Evolutionary conservation across 78 protist species (phyloP), one percentile per base, ranked within the genome.

Genomic region (Diacronema lutheri): DNA sequence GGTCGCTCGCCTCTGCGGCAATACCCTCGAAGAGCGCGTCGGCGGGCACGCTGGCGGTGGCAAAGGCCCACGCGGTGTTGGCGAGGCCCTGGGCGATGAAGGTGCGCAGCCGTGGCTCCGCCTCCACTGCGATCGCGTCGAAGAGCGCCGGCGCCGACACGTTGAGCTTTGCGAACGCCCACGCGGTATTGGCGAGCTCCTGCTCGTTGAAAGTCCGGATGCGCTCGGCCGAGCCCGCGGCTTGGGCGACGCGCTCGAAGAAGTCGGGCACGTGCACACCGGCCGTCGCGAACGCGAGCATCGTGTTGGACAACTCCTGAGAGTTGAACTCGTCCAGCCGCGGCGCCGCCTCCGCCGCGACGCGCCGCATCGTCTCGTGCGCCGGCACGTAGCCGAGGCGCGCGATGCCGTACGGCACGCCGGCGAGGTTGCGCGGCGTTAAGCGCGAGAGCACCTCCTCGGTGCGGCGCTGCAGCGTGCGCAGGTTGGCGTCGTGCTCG

Each of bases 101-200:
- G 12, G 9, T 50, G 44, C 13, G 35, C 21, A 68, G 26, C 14
- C 50, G 50, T 4, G 76, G 31, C 46, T 9, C 46, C 50, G 76
- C 44, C 76, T 33, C n/a, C 4, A 1, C 46, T 4, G 41, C 76
- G 50, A 68, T 33, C 12, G 76, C 46, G n/a, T 20, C n/a, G n/a
- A 68, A 37, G 13, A 68, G 76, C 50, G 20, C 44, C 33, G 29
- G 3, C 26, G 41, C 12, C 10, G 76, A 25, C 20, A 1, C 25
- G 29, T 44, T n/a, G n/a, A n/a, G 46, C 40, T 6, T 26, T 21
- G 76, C 76, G 50, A 19, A 68, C 50, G 76, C 76, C 76, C 76
- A 68, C 76, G 76, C 46, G 26, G 37, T 33, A 50, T 68, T 68
- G 40, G 76, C 76, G n/a, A 68, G 76, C 35, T 9, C 76, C 21